A percentile compares a stretch with the other conserved stretches of the same genome.
These are phyloP conservation scores for Bipolaris sorokiniana DNA, from an alignment of 2,329 filamentous ascomycete species.

Conservation along the genomic window DNA sequence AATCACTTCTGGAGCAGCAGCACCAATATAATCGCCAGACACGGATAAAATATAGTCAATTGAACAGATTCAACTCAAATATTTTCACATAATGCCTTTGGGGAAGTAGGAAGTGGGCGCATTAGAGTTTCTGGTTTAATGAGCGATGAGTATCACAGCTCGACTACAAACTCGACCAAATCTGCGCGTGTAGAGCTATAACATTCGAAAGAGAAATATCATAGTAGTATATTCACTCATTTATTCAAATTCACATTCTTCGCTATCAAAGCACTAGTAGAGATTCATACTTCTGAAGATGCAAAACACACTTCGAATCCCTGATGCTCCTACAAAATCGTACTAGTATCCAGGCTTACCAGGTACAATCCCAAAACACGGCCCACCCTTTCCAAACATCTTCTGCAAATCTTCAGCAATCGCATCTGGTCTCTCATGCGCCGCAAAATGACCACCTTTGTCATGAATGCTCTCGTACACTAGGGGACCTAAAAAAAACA, in stretches of 20 bases:
- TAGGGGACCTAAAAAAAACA: slow-evolving; percentile 49
- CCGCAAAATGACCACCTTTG: slow-evolving; percentile 66
- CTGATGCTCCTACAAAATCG: no score
- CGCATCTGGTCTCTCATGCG: slow-evolving; percentile 62
- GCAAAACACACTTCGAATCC: no score
- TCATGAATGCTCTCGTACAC: slow-evolving; percentile 62
- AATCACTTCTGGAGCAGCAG: neutral
- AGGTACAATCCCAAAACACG: slow-evolving; percentile 43
- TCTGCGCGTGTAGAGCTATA: neutral
- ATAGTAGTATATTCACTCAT: no score
- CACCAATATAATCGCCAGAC: no score
- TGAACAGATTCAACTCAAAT: no score
- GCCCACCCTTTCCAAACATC: slow-evolving; percentile 62
- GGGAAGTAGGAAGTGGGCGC: neutral
- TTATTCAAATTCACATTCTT: no score
- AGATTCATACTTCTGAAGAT: no score
- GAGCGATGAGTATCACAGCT: neutral
- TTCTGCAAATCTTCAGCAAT: slow-evolving; percentile 60
- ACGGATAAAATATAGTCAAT: no score
- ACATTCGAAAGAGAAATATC: neutral
- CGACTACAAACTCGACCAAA: neutral
- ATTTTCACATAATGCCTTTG: neutral
- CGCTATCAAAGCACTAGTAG: no score
- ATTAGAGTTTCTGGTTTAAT: neutral
- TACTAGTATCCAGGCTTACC: slow-evolving; percentile 37